Percentiles rank a stretch among this genome's conserved stretches.
phyloP scores from a whole-genome alignment of 176 grass and related monocot species.

The bread wheat (Triticum aestivum) region DNA sequence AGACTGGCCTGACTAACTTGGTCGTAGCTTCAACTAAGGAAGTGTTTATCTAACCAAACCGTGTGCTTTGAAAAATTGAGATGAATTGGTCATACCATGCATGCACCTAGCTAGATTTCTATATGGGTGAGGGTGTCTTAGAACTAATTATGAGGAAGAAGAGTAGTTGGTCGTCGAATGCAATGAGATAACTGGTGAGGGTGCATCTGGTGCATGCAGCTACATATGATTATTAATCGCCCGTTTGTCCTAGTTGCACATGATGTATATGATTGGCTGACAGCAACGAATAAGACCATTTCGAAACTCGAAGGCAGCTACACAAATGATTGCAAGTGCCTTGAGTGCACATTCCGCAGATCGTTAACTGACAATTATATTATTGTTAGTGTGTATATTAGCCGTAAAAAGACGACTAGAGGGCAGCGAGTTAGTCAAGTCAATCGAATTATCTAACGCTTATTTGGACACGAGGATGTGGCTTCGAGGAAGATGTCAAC shows the following conservation, averaged over 20 bases:
- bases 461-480: too few relatives aligned
- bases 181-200: not conserved
- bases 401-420: not conserved
- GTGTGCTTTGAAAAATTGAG: not conserved
- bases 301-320: not conserved
- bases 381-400: not conserved
- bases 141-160: not conserved
- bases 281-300: not conserved
- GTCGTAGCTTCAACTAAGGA: not conserved
- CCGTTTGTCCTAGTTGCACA: not conserved
- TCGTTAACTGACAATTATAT: not conserved
- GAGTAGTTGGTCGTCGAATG: not conserved
- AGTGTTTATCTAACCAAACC: not conserved
- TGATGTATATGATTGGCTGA: not conserved
- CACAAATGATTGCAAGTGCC: not conserved
- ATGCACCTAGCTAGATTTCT: not conserved
- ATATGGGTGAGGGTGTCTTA: too few relatives aligned
- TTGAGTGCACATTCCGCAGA: not conserved
- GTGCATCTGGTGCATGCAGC: not conserved
- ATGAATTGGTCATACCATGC: not conserved
- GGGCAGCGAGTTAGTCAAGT: not conserved
- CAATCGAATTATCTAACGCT: not conserved
- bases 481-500: not conserved
- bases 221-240: not conserved
- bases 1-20: not conserved